Conservation (phyloP, 345 rosid genomes). For the Hevea brasiliensis region DNA sequence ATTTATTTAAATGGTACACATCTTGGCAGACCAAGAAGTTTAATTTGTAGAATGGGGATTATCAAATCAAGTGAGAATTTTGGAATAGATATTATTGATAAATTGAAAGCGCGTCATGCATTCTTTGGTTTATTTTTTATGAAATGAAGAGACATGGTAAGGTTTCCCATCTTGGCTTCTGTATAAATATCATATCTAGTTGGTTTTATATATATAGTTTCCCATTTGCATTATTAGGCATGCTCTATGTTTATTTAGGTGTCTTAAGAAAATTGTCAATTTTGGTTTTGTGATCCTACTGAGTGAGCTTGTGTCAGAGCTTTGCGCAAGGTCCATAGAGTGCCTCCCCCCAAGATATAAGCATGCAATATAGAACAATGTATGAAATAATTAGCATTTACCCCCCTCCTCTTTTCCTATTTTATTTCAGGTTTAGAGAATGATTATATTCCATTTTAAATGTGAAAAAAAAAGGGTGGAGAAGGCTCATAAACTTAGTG, state of each 20-base stretch:
- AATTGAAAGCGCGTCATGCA: neutral
- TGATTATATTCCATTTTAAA: neutral
- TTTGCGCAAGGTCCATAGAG: too few relatives aligned
- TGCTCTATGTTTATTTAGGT: neutral
- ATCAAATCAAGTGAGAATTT: neutral
- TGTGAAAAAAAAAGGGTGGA: too few relatives aligned
- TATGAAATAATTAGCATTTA: neutral
- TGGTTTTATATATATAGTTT: neutral
- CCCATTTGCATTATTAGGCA: neutral
- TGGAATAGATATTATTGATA: neutral
- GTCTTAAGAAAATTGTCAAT: neutral
- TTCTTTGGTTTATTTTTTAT: neutral
- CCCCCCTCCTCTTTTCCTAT: neutral
- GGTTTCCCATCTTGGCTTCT: neutral
- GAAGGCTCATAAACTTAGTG: too few relatives aligned
- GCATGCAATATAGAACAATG: neutral
- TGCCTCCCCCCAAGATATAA: neutral
- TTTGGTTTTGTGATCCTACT: neutral
- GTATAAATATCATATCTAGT: neutral
- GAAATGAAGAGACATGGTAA: too few relatives aligned
- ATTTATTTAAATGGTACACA: neutral
- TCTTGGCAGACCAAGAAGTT: neutral
- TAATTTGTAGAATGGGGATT: neutral
- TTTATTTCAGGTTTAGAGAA: neutral
- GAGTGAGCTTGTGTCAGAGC: neutral